A percentile compares a stretch with the other conserved stretches of the same genome.
Conservation (phyloP, 1,284 basidiomycete species). For the Pholiota adiposa region DNA sequence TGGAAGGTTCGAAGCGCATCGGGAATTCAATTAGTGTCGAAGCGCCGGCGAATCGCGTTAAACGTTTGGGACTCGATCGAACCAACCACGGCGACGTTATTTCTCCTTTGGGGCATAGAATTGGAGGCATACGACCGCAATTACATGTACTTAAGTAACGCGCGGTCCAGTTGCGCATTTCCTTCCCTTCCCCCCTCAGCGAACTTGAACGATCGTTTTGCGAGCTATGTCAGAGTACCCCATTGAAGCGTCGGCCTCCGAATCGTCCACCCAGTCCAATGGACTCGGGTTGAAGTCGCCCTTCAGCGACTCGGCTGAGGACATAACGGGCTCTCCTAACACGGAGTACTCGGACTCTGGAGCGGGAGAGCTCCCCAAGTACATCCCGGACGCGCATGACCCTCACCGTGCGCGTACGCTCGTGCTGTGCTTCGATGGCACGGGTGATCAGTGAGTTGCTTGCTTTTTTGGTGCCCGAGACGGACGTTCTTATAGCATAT, state of each 20-base stretch:
- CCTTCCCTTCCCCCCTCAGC: not conserved
- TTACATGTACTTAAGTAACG: not conserved
- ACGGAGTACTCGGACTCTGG: not conserved
- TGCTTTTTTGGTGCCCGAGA: not conserved
- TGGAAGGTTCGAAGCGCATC: not conserved
- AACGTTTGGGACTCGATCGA: not conserved
- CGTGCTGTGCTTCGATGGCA: conserved; percentile 59
- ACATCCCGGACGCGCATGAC: conserved; percentile 20
- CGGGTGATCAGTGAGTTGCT: conserved; percentile 41
- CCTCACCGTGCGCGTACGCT: conserved; percentile 40
- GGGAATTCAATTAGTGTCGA: not conserved
- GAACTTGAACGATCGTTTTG: not conserved
- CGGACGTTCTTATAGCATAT: not conserved
- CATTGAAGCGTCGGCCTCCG: not conserved
- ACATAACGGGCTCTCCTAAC: not conserved
- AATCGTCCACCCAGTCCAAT: not conserved
- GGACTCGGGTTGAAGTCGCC: not conserved
- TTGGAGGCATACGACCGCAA: not conserved
- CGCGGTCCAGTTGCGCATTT: not conserved
- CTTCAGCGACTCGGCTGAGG: not conserved
- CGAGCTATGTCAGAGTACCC: not conserved
- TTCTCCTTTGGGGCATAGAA: not conserved
- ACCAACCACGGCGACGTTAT: not conserved
- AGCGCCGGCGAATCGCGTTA: too few species aligned
- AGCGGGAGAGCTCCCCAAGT: not conserved